phyloP scores from a whole-genome alignment of 2,329 filamentous ascomycete genomes.

The Tolypocladium pustulatum region DNA sequence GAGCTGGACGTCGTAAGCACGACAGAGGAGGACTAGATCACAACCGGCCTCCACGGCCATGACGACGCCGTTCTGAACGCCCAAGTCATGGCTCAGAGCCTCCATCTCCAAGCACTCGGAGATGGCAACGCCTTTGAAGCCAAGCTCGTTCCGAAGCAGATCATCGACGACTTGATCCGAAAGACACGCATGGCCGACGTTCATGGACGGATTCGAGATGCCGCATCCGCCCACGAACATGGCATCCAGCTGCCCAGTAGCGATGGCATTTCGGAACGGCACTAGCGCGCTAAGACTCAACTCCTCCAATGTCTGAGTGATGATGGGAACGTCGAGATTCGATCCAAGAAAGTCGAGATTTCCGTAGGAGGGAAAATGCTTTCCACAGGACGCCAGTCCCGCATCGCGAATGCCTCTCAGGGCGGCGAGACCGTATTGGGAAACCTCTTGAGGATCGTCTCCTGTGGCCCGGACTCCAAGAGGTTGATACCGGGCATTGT shows the following conservation, averaged over 20 bases:
- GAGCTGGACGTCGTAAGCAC: constrained; percentile 78
- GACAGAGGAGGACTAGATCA: constrained; percentile 80
- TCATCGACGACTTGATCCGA: constrained; percentile 91
- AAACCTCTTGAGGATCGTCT: constrained; percentile 91
- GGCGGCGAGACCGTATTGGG: constrained; percentile 80
- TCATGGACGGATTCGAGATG: constrained; percentile 83
- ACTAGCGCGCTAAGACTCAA: constrained; percentile 84
- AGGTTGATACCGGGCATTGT: constrained; percentile 83
- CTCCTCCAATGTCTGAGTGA: constrained; percentile 88
- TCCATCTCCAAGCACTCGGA: constrained; percentile 98
- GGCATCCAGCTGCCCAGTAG: constrained; percentile 69
- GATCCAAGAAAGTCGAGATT: constrained; percentile 91
- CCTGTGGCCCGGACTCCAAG: constrained; percentile 81
- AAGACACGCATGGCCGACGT: constrained; percentile 89
- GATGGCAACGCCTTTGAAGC: constrained; percentile 85
- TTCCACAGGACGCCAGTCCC: constrained; percentile 80
- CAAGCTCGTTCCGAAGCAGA: constrained; percentile 74
- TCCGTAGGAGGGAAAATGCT: constrained; percentile 94
- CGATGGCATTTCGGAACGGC: constrained; percentile 83
- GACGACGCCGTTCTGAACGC: constrained; percentile 91
- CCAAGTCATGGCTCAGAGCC: constrained; percentile 86
- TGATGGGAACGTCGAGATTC: constrained; percentile 84
- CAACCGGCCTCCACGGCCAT: constrained; percentile 97
- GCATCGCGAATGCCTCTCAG: constrained; percentile 91
- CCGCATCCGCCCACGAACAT: constrained; percentile 96